Evolutionary conservation across 345 rosid species (phyloP), one percentile per base, ranked within the genome.

Genomic region (Camelina laxa): DNA sequence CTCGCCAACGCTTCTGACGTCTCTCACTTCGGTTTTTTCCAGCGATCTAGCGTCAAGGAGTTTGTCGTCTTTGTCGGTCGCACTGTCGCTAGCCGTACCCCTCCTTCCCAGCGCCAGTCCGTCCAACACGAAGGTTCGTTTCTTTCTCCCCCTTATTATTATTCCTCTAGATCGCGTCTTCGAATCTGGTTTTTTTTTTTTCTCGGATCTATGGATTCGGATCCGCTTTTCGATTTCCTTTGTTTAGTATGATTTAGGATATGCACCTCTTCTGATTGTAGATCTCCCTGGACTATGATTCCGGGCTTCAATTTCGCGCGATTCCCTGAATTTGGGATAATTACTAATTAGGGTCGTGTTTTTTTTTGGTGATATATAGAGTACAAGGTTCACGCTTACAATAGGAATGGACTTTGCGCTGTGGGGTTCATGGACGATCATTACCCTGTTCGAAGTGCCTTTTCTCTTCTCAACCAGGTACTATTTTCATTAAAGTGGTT

Each of bases 351-450:
- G 66, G 75, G 70, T 45, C 69, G 5, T 45, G 7, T 22, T 53
- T 9, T 59, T 45, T 15, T 0, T 51, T 17, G 0, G 0, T 51
- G 24, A 12, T 65, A 4, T 65, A 3, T 69, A 95, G 99, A 90
- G 87, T 92, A 95, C 82, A 92, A 84, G 88, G 97, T 95, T 69
- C 97, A 92, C 75, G 77, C 97, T 35, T 95, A 95, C 77, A 95
- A 89, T 77, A 76, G 89, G 50, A 89, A 92, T 81, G 99, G 99
- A 41, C 96, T 95, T 35, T 89, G 96, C 67, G 90, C 84, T 1
- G 35, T 90, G 73, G 97, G 96, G 3, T 95, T 95, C 79, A 95
- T 95, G 99, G 97, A 95, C 73, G 97, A 87, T 86, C 97, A 89
- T 63, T 90, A 92, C 73, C 97, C 99, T 1, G 93, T 95, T 49